Base-by-base conservation (phyloP, 2,329 filamentous ascomycete genomes). In the Nigrospora sphaerica region DNA sequence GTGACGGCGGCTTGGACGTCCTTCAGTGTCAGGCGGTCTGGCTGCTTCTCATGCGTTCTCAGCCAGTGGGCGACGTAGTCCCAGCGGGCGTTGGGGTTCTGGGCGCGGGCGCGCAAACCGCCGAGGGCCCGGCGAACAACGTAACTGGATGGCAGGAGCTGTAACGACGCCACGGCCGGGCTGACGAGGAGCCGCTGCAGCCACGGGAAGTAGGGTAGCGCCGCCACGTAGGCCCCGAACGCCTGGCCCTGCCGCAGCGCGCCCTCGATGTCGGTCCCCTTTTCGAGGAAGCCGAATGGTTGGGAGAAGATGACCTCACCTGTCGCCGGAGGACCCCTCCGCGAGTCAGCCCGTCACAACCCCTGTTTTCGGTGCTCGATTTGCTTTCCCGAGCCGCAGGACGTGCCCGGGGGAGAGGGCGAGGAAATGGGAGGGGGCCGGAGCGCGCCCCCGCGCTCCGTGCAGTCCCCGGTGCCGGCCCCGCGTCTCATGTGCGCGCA, bases 251-350 rank as follows among this genome's bases (percentile, higher is more conserved):
- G 42, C 42, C 10, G 32, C 10, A 44, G 33, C 18, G 42, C 33
- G 19, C 50, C 49, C 16, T 51, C 49, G 6, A 62, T 51, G 47
- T 64, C 60, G n/a, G 39, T 49, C 1, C 55, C 62, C 18, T 55
- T 44, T 16, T 56, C 54, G 11, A 63, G 39, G 48, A 62, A 63
- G 16, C 59, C 59, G 38, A 65, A 60, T 6, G 49, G 44, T 44
- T 55, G 55, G 14, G 56, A 57, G 45, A 62, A 65, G 32, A 59
- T 54, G 31, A 64, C 49, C 35, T 65, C 60, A 12, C 40, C 40
- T 42, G 12, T 9, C 23, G 23, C 7, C 5, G 23, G 23, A 28
- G 23, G 23, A 28, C 7, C 23, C 6, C 23, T 28, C 23, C 23
- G 23, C 10, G 23, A 9, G 7, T 28, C 23, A 28, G 23, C 23